phyloP scores from a whole-genome alignment of 2,329 filamentous ascomycete species.

The Fusarium tupiense region DNA sequence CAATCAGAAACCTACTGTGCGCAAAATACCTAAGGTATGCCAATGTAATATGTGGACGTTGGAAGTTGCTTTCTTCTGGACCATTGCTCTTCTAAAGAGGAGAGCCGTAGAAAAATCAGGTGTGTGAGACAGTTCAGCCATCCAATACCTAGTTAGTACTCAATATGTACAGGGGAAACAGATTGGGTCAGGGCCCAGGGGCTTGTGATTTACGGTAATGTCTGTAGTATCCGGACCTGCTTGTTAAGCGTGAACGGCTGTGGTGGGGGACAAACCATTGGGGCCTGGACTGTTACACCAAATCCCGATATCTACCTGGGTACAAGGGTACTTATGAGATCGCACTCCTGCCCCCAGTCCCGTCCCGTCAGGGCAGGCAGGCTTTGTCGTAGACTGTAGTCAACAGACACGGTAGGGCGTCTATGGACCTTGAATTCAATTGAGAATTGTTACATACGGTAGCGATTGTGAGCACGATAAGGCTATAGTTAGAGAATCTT shows the following conservation, averaged over 20 bases:
- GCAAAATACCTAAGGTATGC: not conserved
- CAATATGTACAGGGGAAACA: not conserved
- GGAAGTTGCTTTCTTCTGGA: not conserved
- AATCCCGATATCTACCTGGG: not conserved
- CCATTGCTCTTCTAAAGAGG: not conserved
- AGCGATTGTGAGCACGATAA: not conserved
- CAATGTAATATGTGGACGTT: not conserved
- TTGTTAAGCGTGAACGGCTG: not conserved
- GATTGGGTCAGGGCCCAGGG: not conserved
- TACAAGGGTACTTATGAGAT: not conserved
- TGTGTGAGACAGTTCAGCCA: not conserved
- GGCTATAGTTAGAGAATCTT: not conserved
- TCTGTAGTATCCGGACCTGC: not conserved
- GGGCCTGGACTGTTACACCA: not conserved
- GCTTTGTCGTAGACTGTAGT: not conserved
- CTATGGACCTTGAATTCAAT: not conserved
- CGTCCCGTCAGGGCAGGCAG: not conserved
- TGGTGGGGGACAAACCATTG: not conserved
- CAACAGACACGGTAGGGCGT: not conserved
- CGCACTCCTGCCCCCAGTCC: not conserved
- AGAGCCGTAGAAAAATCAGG: not conserved
- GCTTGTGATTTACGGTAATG: not conserved
- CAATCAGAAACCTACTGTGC: not conserved
- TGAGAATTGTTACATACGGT: not conserved
- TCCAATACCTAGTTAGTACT: not conserved